Evolutionary conservation across 2,329 filamentous ascomycete genomes (phyloP).

Genomic region (Penicillium freii): DNA sequence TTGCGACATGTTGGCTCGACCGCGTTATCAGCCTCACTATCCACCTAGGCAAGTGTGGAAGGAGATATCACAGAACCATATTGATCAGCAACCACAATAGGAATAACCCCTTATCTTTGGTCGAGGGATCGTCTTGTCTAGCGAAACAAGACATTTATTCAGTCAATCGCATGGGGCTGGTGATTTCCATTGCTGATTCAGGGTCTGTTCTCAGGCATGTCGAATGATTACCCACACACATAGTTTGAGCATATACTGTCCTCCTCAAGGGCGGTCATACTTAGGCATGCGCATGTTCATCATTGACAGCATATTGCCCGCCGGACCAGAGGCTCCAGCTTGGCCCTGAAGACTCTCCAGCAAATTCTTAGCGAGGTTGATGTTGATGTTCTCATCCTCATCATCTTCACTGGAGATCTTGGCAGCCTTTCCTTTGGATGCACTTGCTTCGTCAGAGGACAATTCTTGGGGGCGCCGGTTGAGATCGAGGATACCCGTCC

Average conservation of each 20-base stretch:
- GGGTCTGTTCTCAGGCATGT: not conserved
- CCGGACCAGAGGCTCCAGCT: conserved; percentile 78
- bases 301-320: conserved; percentile 80
- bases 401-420: conserved; percentile 21
- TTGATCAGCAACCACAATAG: not conserved
- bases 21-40: not conserved
- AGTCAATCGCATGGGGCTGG: not conserved
- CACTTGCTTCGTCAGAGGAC: conserved; percentile 15
- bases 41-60: not conserved
- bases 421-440: conserved; percentile 32
- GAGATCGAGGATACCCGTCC: conserved; percentile 46
- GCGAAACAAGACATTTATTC: not conserved
- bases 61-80: not conserved
- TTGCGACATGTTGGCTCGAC: not conserved
- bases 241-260: not conserved
- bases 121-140: not conserved
- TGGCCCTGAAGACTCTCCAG: conserved; percentile 92
- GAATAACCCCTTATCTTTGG: not conserved
- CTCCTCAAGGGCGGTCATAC: conserved; percentile 56
- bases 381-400: conserved; percentile 70
- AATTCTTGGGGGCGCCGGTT: conserved; percentile 27
- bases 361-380: conserved; percentile 84
- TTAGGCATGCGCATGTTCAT: conserved; percentile 80
- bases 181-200: not conserved
- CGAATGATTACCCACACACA: not conserved